phyloP scores from a whole-genome alignment of 2,329 filamentous ascomycete species.

The Pseudogymnoascus sp. region DNA sequence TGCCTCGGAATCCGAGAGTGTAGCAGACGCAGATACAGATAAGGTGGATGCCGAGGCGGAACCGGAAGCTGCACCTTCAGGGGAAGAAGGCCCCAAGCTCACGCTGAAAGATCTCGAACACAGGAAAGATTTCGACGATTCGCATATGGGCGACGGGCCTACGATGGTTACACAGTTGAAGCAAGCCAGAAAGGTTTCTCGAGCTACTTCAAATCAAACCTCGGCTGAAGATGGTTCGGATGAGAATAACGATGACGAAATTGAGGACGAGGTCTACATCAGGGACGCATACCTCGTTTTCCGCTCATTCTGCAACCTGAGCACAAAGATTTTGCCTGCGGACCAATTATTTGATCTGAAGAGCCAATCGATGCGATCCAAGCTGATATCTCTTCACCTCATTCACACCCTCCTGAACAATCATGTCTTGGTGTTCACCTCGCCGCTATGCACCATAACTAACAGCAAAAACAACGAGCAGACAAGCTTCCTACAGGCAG shows the following conservation, averaged over 20 bases:
- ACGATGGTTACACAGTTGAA: slow-evolving; percentile 59
- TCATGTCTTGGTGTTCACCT: slow-evolving; percentile 83
- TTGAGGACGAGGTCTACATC: slow-evolving; percentile 91
- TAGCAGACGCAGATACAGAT: slow-evolving; percentile 17
- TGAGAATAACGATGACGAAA: slow-evolving; percentile 53
- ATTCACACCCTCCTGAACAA: slow-evolving; percentile 95
- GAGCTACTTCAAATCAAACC: slow-evolving; percentile 46
- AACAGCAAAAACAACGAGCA: slow-evolving; percentile 83
- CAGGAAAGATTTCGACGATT: slow-evolving; percentile 58
- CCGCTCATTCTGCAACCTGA: slow-evolving; percentile 93
- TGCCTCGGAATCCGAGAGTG: slow-evolving; percentile 21
- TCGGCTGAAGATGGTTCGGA: slow-evolving; percentile 45
- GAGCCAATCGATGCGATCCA: slow-evolving; percentile 94
- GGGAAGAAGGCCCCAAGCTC: slow-evolving; percentile 43
- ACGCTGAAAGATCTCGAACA: slow-evolving; percentile 60
- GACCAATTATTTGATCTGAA: slow-evolving; percentile 90
- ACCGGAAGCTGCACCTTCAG: slow-evolving; percentile 16
- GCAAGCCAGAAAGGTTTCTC: slow-evolving; percentile 32
- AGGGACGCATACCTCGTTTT: slow-evolving; percentile 96
- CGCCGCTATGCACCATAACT: slow-evolving; percentile 82
- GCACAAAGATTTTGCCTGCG: slow-evolving; percentile 79
- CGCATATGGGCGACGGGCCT: slow-evolving; percentile 55
- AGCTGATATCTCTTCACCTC: slow-evolving; percentile 87
- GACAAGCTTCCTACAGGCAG: slow-evolving; percentile 85
- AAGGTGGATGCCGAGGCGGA: slow-evolving; percentile 16